A percentile compares a stretch with the other conserved stretches of the same genome.
phyloP scores from a whole-genome alignment of 495 filamentous ascomycete species.

The Aspergillus haitiensis region DNA sequence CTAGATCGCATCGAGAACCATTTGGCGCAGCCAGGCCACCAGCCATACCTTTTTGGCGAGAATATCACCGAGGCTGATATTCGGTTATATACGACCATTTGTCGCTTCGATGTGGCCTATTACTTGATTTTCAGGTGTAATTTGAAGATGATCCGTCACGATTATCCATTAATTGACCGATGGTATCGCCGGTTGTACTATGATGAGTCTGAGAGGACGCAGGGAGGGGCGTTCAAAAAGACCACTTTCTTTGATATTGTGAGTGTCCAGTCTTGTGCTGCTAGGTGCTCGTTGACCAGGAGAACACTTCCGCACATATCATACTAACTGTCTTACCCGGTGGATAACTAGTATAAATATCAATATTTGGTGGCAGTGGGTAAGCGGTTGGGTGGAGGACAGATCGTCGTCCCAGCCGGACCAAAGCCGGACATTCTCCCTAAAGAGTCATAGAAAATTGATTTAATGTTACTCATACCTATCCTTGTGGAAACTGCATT shows the following conservation, averaged over 20 bases:
- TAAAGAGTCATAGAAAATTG: conserved; percentile 7
- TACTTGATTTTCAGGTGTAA: conserved; percentile 74
- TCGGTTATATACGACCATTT: conserved; percentile 62
- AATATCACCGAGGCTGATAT: conserved; percentile 69
- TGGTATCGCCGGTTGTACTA: conserved; percentile 76
- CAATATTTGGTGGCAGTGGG: conserved; percentile 21
- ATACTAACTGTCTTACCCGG: neutral
- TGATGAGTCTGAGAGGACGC: conserved; percentile 53
- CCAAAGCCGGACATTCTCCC: conserved; percentile 46
- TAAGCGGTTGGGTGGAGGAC: conserved; percentile 14
- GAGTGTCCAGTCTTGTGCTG: conserved; percentile 24
- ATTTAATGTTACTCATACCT: neutral
- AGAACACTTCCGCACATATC: neutral
- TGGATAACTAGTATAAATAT: conserved; percentile 21
- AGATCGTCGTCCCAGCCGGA: conserved; percentile 22
- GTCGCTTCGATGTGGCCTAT: conserved; percentile 66
- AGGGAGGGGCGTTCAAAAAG: conserved; percentile 59
- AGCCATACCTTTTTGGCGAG: conserved; percentile 64
- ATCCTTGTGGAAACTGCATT: too few species aligned
- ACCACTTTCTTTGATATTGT: conserved; percentile 66
- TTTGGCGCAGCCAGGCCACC: conserved; percentile 46
- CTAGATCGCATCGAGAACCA: conserved; percentile 64
- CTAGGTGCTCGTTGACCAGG: neutral
- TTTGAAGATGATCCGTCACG: conserved; percentile 65
- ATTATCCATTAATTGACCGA: conserved; percentile 66